phyloP scores from a whole-genome alignment of 192 early-diverging fungal species.

The Entrophospora sp. region DNA sequence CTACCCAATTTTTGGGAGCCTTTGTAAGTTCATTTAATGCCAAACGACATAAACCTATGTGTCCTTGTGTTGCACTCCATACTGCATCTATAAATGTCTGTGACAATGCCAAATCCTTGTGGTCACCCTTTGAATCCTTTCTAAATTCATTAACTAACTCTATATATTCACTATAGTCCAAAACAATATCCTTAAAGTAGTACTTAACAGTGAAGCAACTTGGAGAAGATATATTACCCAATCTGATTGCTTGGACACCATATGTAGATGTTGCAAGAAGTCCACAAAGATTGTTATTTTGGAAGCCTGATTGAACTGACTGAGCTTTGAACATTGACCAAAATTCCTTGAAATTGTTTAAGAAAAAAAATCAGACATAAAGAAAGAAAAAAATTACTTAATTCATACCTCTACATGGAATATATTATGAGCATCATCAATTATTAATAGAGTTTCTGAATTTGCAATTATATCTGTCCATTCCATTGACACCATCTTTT shows the following conservation, averaged over 20 bases:
- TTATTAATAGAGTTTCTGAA: neutral
- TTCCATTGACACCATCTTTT: neutral
- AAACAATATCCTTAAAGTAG: conserved; percentile 9
- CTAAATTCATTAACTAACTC: neutral
- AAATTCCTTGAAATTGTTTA: no score
- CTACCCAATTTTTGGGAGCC: conserved; percentile 1
- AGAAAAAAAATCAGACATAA: no score
- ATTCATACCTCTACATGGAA: neutral
- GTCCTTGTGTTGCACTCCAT: neutral
- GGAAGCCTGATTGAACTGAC: neutral
- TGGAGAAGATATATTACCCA: neutral
- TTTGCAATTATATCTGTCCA: neutral
- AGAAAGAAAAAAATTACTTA: neutral
- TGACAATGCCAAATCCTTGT: neutral
- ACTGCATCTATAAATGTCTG: conserved; percentile 7
- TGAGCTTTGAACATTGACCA: neutral
- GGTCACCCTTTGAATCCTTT: neutral
- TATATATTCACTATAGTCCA: neutral
- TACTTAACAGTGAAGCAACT: neutral
- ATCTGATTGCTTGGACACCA: neutral
- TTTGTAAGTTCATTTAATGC: neutral
- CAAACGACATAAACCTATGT: conserved; percentile 3
- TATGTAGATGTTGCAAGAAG: conserved; percentile 1
- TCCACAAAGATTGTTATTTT: neutral
- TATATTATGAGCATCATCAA: neutral